Evolutionary conservation across 306 rosid species (phyloP).

Genomic region (Dalbergia cultrata): DNA sequence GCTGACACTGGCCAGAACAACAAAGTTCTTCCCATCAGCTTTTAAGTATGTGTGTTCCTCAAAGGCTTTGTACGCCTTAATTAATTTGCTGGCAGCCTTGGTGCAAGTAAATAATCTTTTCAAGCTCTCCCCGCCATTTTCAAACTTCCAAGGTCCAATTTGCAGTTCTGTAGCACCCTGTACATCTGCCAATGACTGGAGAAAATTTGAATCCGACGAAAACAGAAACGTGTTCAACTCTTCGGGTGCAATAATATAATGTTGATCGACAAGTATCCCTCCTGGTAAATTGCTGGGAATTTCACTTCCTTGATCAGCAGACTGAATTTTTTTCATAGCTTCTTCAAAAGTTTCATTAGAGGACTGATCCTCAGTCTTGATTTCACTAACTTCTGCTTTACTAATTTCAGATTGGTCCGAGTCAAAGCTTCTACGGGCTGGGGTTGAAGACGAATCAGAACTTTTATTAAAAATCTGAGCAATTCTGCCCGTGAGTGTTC

Average conservation of each 20-base stretch:
- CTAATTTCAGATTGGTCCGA: conserved; percentile 64
- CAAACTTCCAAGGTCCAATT: conserved; percentile 83
- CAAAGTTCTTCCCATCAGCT: conserved; percentile 91
- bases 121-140: conserved; percentile 62
- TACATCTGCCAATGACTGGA: conserved; percentile 66
- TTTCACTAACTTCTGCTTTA: conserved; percentile 57
- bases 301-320: conserved; percentile 74
- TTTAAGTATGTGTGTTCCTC: conserved; percentile 89
- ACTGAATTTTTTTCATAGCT: conserved; percentile 65
- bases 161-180: conserved; percentile 84
- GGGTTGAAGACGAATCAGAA: conserved; percentile 56
- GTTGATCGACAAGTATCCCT: conserved; percentile 83
- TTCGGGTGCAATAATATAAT: conserved; percentile 67
- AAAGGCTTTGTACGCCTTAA: conserved; percentile 82
- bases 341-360: conserved; percentile 76
- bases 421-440: conserved; percentile 62
- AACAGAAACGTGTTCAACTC: conserved; percentile 76
- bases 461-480: conserved; percentile 82
- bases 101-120: conserved; percentile 73
- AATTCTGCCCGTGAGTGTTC: conserved; percentile 71
- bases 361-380: conserved; percentile 64
- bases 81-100: conserved; percentile 81
- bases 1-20: conserved; percentile 70
- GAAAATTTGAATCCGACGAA: conserved; percentile 79
- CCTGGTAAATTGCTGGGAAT: conserved; percentile 79